Base-by-base conservation (phyloP, 2,329 filamentous ascomycete species). In the Calonectria honghensis region DNA sequence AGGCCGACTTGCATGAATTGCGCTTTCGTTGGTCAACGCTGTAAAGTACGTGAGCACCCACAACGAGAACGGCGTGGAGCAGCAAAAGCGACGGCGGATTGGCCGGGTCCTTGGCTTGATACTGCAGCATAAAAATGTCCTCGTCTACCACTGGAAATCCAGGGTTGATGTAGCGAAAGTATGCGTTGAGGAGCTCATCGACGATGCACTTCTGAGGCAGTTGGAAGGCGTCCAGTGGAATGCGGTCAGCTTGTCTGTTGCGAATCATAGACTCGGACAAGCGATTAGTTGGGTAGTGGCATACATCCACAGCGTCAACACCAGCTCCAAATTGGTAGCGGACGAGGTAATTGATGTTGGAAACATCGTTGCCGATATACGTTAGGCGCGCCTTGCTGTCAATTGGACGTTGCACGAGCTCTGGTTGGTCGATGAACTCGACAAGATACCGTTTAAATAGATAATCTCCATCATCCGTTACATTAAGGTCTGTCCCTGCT, bases 261-360 rank as follows among this genome's bases (percentile, higher is more conserved):
- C 35, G 32, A 29, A 24, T 37, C 32, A 61, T 18, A 6, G 29
- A 32, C 35, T 39, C n/a, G 18, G 57, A 61, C 4, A 37, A 11
- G n/a, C 57, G 35, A 32, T 61, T 61, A 2, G 57, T 61, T 27
- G 57, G 57, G n/a, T 61, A 61, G 57, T 61, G 35, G 35, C 57
- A 61, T 18, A 61, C 57, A 6, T 61, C 57, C 11, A 32, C 13
- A 4, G 57, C 13, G 11, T 61, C 35, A 18, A 61, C 57, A 5
- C 57, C 57, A 27, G 57, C 57, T 27, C 35, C 57, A 6, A 61
- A 61, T 18, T 61, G 57, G 14, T 61, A 61, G 4, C 57, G 32
- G 35, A 61, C 57, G 3, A 61, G 13, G 35, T 37, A 61, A 37
- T 61, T 61, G 35, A 61, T 39, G 57, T 61, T 61, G 20, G 57